A percentile compares a stretch with the other conserved stretches of the same genome.
Conservation (phyloP, 192 early-diverging fungal genomes). For the Gaertneriomyces sp. region DNA sequence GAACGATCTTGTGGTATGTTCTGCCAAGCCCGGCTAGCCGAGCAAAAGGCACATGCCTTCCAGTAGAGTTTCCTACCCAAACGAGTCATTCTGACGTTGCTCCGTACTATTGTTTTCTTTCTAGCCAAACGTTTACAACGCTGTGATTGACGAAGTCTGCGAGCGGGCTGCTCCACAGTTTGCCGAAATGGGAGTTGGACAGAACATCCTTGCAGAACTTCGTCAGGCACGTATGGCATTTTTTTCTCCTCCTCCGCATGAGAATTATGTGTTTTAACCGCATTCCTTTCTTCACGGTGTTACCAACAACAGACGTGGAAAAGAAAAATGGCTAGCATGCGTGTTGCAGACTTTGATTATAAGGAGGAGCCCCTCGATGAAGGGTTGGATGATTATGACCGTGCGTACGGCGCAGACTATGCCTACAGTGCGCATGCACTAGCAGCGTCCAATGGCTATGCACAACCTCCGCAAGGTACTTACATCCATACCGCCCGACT, state of each 20-base stretch:
- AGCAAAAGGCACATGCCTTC: too few relatives aligned
- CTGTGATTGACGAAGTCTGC: constrained; percentile 93
- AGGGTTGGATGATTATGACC: constrained; percentile 6
- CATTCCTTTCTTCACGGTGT: neutral
- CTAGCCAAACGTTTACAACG: constrained; percentile 57
- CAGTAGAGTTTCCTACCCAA: neutral
- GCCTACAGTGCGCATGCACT: neutral
- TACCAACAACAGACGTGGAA: constrained; percentile 48
- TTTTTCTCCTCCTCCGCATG: neutral
- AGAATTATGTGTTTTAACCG: neutral
- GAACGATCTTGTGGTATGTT: constrained; percentile 24
- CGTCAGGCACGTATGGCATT: constrained; percentile 57
- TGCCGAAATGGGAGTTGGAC: constrained; percentile 85
- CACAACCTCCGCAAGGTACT: too few relatives aligned
- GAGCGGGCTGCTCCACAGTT: constrained; percentile 81
- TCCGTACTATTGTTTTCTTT: neutral
- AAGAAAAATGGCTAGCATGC: constrained; percentile 52
- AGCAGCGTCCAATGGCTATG: too few relatives aligned
- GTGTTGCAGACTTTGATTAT: constrained; percentile 40
- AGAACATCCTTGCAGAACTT: constrained; percentile 79
- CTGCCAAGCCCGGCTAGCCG: neutral
- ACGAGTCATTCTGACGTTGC: neutral
- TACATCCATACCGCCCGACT: too few relatives aligned
- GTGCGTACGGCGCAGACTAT: neutral
- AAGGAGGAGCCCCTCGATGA: constrained; percentile 17